Evolutionary conservation across 345 rosid species (phyloP), one percentile per base, ranked within the genome.

Genomic region (Arabis alpina): DNA sequence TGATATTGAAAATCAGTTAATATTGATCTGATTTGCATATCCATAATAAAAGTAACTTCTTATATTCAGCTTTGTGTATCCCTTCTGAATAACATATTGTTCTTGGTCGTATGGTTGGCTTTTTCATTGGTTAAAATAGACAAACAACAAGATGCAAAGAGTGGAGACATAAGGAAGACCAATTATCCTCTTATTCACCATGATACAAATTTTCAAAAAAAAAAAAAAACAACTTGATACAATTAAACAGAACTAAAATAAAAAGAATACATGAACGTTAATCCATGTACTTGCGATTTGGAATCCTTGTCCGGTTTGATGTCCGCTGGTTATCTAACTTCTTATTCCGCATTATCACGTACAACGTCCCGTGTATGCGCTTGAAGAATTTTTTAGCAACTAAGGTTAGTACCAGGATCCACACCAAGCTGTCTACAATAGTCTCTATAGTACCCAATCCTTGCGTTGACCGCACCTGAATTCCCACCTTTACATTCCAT

Each of bases 341-440:
- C 32, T 28, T 28, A 28, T 28, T 28, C 32, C 32, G 32, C 32
- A 28, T 28, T 28, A 61, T 42, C 54, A 45, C 32, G 27, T 44
- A 42, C 71, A 52, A 54, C 71, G 34, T 54, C 24, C 24, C 11
- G 12, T 19, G 24, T 28, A 28, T 51, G 7, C 10, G 6, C 10
- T 37, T 3, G 12, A 41, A 40, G 30, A 39, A n/a, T 1, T 5
- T 25, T 50, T 54, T 72, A 82, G 63, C 86, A 82, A 27, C 54
- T 42, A 27, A 78, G 75, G 64, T 80, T 80, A 32, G 34, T 67
- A 10, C 84, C 77, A 11, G 82, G 77, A 28, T 71, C 63, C 61
- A 76, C 80, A 51, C 78, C 80, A 52, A 77, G 77, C 64, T 77
- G 76, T 12, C 48, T 24, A 61, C 90, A 85, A 47, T 78, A 85